A percentile compares a stretch with the other conserved stretches of the same genome.
phyloP scores from a whole-genome alignment of 768 basidiomycete species.

The Lentinula boryana region DNA sequence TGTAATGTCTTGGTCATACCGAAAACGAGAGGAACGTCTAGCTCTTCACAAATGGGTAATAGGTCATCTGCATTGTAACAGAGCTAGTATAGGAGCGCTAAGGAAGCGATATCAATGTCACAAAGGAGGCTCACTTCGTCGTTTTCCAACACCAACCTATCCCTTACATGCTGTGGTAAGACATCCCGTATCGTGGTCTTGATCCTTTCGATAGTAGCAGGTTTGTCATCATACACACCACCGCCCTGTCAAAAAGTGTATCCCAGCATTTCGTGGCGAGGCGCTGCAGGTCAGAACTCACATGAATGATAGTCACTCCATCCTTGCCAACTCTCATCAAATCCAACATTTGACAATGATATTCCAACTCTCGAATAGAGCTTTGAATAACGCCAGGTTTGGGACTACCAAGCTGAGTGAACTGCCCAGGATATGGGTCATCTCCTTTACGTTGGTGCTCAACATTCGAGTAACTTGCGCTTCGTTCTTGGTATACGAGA shows the following conservation, averaged over 20 bases:
- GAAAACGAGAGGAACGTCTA: constrained; percentile 68
- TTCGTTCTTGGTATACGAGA: background rate
- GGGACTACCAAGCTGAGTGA: constrained; percentile 76
- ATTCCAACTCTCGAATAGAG: constrained; percentile 73
- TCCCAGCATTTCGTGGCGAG: background rate
- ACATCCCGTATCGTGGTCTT: constrained; percentile 56
- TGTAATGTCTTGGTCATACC: constrained; percentile 30
- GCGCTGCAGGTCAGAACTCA: constrained; percentile 22
- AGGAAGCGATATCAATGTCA: background rate
- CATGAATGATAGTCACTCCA: constrained; percentile 84
- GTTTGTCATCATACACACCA: constrained; percentile 81
- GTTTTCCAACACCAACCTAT: constrained; percentile 85
- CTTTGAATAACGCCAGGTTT: constrained; percentile 68
- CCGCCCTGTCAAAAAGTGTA: constrained; percentile 48
- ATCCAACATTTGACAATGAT: constrained; percentile 87
- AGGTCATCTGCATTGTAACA: constrained; percentile 90
- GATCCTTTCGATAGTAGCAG: constrained; percentile 61
- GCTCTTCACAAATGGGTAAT: constrained; percentile 79
- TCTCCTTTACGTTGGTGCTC: constrained; percentile 3
- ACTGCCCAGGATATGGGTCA: constrained; percentile 70
- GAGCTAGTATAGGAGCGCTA: constrained; percentile 27
- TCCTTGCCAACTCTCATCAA: constrained; percentile 79
- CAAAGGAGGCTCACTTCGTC: constrained; percentile 64
- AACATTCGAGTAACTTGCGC: background rate
- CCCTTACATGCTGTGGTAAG: constrained; percentile 60